Evolutionary conservation across 108 stramenopile species (phyloP).

Genomic region (Pseudonitzschia multiseries): DNA sequence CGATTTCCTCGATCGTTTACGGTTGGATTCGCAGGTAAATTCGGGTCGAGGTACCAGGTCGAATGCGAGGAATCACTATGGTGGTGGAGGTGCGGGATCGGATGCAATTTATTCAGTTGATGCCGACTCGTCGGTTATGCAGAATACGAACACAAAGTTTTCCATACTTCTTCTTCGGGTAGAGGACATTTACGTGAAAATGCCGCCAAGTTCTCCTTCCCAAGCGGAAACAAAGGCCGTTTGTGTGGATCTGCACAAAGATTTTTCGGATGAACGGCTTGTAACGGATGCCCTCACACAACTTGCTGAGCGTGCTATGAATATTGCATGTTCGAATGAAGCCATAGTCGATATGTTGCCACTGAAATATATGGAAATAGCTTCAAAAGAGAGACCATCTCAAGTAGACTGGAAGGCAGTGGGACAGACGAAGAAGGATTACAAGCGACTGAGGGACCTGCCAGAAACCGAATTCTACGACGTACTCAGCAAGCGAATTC

Average conservation of each 20-base stretch:
- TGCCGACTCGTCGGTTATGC: background rate
- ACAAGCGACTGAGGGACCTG: constrained; percentile 19
- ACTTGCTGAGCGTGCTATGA: constrained; percentile 22
- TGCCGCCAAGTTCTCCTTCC: constrained; percentile 4
- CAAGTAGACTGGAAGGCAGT: constrained; percentile 48
- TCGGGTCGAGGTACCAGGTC: background rate
- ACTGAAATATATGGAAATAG: background rate
- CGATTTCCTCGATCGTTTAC: constrained; percentile 37
- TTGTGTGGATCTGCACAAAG: constrained; percentile 33
- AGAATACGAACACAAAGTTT: background rate
- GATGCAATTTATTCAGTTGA: background rate
- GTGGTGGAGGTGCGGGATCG: background rate
- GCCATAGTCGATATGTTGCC: constrained; percentile 3
- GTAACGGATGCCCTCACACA: constrained; percentile 22
- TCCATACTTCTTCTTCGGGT: constrained; percentile 45
- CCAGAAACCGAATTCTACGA: constrained; percentile 24
- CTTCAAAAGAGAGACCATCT: background rate
- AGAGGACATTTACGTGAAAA: constrained; percentile 33
- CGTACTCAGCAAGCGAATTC: constrained; percentile 23
- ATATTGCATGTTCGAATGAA: constrained; percentile 23
- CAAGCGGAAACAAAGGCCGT: constrained; percentile 2
- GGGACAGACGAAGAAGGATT: constrained; percentile 29
- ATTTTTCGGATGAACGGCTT: constrained; percentile 22
- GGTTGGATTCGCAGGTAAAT: constrained; percentile 29
- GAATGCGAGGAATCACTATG: too few relatives aligned